Conservation (phyloP, 306 rosid genomes). For the Medicago arabica region DNA sequence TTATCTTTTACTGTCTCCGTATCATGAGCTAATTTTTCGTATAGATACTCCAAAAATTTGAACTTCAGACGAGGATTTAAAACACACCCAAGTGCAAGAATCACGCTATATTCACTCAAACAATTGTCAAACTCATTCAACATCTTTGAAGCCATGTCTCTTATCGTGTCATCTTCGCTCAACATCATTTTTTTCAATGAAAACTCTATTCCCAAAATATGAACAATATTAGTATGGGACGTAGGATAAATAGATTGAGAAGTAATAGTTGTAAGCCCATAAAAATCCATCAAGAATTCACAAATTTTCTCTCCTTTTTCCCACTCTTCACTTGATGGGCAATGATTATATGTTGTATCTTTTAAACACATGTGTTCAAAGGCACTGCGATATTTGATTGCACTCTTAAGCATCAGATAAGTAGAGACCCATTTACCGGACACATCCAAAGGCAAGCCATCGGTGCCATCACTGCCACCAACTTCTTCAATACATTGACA, state of each 20-base stretch:
- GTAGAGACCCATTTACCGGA: slow-evolving; percentile 4
- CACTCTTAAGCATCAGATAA: slow-evolving; percentile 24
- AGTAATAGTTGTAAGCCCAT: background rate
- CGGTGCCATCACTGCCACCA: background rate
- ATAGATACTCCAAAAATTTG: background rate
- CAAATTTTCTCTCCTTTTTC: slow-evolving; percentile 16
- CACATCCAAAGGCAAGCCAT: slow-evolving; percentile 32
- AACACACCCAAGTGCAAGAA: slow-evolving; percentile 13
- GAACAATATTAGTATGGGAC: background rate
- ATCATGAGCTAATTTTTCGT: background rate
- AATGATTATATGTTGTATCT: background rate
- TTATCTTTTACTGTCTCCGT: slow-evolving; percentile 3
- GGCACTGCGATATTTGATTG: slow-evolving; percentile 10
- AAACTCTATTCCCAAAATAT: background rate
- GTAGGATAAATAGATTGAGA: slow-evolving; percentile 11
- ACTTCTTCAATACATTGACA: slow-evolving; percentile 7
- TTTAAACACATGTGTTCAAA: slow-evolving; percentile 2
- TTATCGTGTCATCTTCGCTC: slow-evolving; percentile 18
- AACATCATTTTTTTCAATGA: background rate
- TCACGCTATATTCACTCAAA: slow-evolving; percentile 34
- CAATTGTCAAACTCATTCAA: slow-evolving; percentile 2
- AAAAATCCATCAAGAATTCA: background rate
- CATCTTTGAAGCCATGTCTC: slow-evolving; percentile 35
- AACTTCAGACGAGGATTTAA: slow-evolving; percentile 19
- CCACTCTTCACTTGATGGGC: slow-evolving; percentile 24